Base-by-base conservation (phyloP, 495 filamentous ascomycete species). In the Pyrenula aspistea region DNA sequence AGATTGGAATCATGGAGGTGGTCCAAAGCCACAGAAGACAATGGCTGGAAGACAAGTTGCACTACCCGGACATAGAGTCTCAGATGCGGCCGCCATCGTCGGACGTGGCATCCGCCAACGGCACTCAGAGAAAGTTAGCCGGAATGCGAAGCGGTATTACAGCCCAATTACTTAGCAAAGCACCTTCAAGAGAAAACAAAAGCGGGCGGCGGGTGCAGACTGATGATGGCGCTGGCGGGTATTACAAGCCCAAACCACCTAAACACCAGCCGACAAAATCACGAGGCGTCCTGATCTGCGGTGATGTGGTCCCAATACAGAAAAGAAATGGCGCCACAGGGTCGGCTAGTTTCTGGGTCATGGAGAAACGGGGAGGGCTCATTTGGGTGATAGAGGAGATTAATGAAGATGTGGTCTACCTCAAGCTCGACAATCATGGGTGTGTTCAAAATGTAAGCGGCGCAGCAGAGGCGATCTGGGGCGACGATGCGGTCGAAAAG, bases 311-410 rank as follows among this genome's bases (percentile, higher is more conserved):
- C 2, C 92, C 93, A 0, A 97, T 98, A 58, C 83, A 87, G 70
- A 98, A 97, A 67, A 83, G 91, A 55, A 94, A 98, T 66, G 94
- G 94, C 8, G 79, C 84, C 19, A 90, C 84, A 0, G 93, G 94
- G 1, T 87, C 91, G 36, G 93, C 93, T 36, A 96, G 90, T 66
- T 73, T 98, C 25, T 98, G 93, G 93, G 93, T 97, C 0, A 97
- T 96, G 73, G 93, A 98, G 68, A 98, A 98, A 67, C 80, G 82
- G 49, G 88, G 90, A 51, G 90, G 91, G 4, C 67, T 98, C 53
- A 96, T 98, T 55, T 98, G 93, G 93, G 93, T 98, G 15, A 66
- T 98, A 2, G 93, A 98, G 70, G 93, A 98, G 68, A 96, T 98
- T 55, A 89, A 89, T 55, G 93, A 98, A 73, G 91, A 98, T 65